Percentiles rank a stretch among this genome's conserved stretches.
These are phyloP conservation scores for Dactylellina cionopaga DNA, from an alignment of 2,329 filamentous ascomycete genomes.

Conservation along the genomic window DNA sequence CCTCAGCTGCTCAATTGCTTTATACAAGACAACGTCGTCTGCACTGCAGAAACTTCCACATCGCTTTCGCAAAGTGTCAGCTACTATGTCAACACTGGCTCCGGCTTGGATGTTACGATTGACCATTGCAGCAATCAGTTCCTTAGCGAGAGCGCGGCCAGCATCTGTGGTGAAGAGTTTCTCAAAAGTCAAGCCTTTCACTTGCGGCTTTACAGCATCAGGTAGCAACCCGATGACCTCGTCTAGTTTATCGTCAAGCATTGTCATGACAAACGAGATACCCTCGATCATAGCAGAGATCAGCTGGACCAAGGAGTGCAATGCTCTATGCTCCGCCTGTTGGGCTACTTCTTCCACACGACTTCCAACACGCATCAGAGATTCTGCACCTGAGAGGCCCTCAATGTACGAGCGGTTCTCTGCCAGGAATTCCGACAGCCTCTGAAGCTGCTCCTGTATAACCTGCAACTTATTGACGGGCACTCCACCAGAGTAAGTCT, in stretches of 20 bases:
- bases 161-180: constrained; percentile 80
- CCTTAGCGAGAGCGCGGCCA: constrained; percentile 89
- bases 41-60: constrained; percentile 98
- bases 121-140: constrained; percentile 96
- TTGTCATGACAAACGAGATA: constrained; percentile 91
- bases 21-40: constrained; percentile 97
- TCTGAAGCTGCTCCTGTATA: constrained; percentile 82
- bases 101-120: constrained; percentile 97
- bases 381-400: constrained; percentile 88
- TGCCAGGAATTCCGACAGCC: constrained; percentile 81
- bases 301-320: constrained; percentile 84
- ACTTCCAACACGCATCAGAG: constrained; percentile 78
- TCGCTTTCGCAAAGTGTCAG: constrained; percentile 87
- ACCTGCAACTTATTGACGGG: constrained; percentile 73
- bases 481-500: constrained; percentile 75
- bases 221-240: constrained; percentile 85
- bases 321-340: constrained; percentile 91
- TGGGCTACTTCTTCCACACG: constrained; percentile 91
- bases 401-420: constrained; percentile 92
- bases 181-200: constrained; percentile 85
- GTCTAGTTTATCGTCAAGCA: constrained; percentile 91
- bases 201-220: constrained; percentile 73
- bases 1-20: constrained; percentile 93
- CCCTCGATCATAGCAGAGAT: constrained; percentile 93
- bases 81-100: constrained; percentile 95